A percentile compares a stretch with the other conserved stretches of the same genome.
These are phyloP conservation scores for Zangia roseola DNA, from an alignment of 768 basidiomycete genomes.

Conservation along the genomic window DNA sequence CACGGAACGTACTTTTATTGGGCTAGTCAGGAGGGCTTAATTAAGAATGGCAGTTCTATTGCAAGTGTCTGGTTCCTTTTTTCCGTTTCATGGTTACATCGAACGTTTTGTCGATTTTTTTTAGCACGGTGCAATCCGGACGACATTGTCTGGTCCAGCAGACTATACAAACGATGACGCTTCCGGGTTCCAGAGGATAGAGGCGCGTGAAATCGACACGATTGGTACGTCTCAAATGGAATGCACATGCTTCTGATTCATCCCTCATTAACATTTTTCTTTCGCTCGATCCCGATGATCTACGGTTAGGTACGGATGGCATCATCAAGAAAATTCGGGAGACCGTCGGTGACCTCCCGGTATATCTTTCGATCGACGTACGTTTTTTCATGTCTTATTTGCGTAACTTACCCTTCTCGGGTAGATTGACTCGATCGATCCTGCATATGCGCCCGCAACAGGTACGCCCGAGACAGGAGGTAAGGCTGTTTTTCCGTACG, in stretches of 20 bases:
- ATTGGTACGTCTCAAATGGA: slow-evolving; percentile 47
- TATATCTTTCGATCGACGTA: slow-evolving; percentile 79
- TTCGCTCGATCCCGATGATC: too few relatives aligned
- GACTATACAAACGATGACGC: slow-evolving; percentile 78
- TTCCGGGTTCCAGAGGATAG: slow-evolving; percentile 79
- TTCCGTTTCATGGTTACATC: slow-evolving; percentile 10
- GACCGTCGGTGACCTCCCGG: slow-evolving; percentile 71
- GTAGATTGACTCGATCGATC: slow-evolving; percentile 79
- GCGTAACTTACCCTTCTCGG: not conserved
- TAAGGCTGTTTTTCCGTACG: too few relatives aligned
- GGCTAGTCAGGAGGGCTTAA: slow-evolving; percentile 79
- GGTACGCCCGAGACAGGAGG: slow-evolving; percentile 64
- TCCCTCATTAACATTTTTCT: too few relatives aligned
- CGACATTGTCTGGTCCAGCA: slow-evolving; percentile 72
- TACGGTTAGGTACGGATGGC: slow-evolving; percentile 59
- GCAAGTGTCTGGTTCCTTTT: slow-evolving; percentile 58
- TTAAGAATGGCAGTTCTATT: slow-evolving; percentile 76
- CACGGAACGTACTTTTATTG: slow-evolving; percentile 93
- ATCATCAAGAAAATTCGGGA: slow-evolving; percentile 80
- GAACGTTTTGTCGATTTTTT: slow-evolving; percentile 44
- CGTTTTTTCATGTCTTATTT: slow-evolving; percentile 15
- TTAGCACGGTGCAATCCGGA: slow-evolving; percentile 85
- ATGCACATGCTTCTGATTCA: too few relatives aligned
- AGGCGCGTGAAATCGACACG: slow-evolving; percentile 82
- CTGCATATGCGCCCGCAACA: slow-evolving; percentile 81